Evolutionary conservation across 83 land plant genomes (phyloP).

Genomic region (Picea abies): DNA sequence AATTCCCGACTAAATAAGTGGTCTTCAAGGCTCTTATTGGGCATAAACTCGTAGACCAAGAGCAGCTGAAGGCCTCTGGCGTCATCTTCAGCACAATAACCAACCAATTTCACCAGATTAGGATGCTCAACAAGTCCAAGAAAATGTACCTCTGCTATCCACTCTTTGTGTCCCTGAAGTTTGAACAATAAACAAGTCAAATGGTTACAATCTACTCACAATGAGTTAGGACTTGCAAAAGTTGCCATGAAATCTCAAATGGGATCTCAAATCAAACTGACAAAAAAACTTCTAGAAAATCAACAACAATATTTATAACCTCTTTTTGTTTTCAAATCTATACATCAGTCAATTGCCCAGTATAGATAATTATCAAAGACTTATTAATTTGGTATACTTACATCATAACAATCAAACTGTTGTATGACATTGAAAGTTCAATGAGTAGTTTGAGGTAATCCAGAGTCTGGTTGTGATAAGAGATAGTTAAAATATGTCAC

Average conservation of each 20-base stretch:
- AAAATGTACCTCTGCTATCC: conserved; percentile 81
- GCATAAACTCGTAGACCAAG: conserved; percentile 77
- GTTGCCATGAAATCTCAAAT: neutral
- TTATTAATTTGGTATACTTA: neutral
- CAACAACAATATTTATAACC: neutral
- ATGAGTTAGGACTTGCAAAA: neutral
- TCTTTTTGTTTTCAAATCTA: neutral
- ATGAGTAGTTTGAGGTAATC: neutral
- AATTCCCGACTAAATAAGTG: conserved; percentile 45
- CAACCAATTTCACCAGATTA: conserved; percentile 76
- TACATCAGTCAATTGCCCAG: neutral
- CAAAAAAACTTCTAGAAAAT: neutral
- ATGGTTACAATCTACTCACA: neutral
- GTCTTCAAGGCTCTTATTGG: conserved; percentile 69
- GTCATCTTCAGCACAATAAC: conserved; percentile 88
- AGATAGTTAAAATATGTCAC: neutral
- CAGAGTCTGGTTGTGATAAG: neutral
- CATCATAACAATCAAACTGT: neutral
- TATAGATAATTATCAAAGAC: neutral
- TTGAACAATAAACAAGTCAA: conserved; percentile 9
- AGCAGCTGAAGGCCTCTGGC: conserved; percentile 84
- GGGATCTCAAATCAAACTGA: neutral
- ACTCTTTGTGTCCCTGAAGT: conserved; percentile 82
- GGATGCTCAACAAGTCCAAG: conserved; percentile 84
- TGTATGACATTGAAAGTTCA: neutral